These are phyloP conservation scores for Cryptococcus floricola DNA, from an alignment of 1,284 basidiomycete species.

Conservation along the genomic window DNA sequence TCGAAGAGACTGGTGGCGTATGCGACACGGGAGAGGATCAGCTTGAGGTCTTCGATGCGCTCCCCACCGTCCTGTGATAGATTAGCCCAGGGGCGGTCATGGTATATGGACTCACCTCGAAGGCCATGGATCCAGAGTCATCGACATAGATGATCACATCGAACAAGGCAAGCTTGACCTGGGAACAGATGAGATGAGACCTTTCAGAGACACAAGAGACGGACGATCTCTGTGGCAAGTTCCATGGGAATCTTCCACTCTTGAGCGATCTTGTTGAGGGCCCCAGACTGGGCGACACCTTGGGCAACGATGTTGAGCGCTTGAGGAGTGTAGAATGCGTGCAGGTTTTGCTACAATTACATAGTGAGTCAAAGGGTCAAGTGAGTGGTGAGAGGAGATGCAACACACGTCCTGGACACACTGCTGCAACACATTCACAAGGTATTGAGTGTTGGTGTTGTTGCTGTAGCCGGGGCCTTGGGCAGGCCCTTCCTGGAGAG, in stretches of 20 bases:
- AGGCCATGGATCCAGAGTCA: conserved; percentile 49
- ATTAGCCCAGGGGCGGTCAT: too few relatives aligned
- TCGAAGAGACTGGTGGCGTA: conserved; percentile 50
- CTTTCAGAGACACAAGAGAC: neutral
- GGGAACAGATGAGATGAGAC: neutral
- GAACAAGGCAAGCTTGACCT: conserved; percentile 48
- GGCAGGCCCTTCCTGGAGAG: neutral
- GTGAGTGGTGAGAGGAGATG: neutral
- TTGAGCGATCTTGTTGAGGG: conserved; percentile 42
- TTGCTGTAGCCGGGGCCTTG: conserved; percentile 17
- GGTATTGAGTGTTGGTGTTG: conserved; percentile 27
- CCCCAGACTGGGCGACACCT: conserved; percentile 45
- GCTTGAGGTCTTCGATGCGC: conserved; percentile 34
- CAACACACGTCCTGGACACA: conserved; percentile 46
- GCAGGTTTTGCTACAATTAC: conserved; percentile 44
- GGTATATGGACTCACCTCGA: conserved; percentile 31
- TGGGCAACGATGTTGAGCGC: conserved; percentile 48
- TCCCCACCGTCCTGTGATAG: conserved; percentile 19
- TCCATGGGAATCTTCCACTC: conserved; percentile 51
- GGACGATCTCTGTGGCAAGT: conserved; percentile 48
- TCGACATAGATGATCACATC: conserved; percentile 49
- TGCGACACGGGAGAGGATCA: conserved; percentile 24
- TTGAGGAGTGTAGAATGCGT: conserved; percentile 51
- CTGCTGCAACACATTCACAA: conserved; percentile 31
- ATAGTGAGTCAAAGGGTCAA: neutral